Base-by-base conservation (phyloP, 2,329 filamentous ascomycete species). In the Rosellinia necatrix region DNA sequence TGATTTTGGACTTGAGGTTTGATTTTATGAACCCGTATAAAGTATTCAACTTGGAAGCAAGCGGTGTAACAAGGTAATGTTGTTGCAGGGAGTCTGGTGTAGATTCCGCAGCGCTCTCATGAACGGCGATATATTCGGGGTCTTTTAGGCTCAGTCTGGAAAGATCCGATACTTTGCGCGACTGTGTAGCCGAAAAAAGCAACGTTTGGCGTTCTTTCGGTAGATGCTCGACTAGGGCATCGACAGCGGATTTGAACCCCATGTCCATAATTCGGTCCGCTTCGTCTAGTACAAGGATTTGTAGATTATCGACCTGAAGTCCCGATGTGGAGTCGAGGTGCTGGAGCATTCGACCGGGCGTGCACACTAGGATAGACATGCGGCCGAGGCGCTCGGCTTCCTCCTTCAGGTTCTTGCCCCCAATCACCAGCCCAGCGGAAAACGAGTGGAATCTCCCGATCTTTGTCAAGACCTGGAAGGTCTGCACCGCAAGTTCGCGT, bases 301-400 rank as follows among this genome's bases (percentile, higher is more conserved):
- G 91, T 61, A 99, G 73, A 70, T 96, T 94, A 71, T 94, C 89
- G 61, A 93, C 89, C 62, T 93, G 91, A 69, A 99, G 89, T 15
- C 88, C 86, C 0, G 91, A 90, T 0, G 93, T 97, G 77, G 97
- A 92, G 68, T 96, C 93, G 68, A 99, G 79, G 73, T 99, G 94
- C 74, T 99, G 94, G 65, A 97, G 76, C 82, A 99, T 96, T 30
- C 94, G 85, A 1, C 94, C 94, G 0, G 94, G 94, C 1, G 94
- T 99, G 68, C 92, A 96, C 8, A 99, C 91, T 22, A 99, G 76
- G 43, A 99, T 97, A 71, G 97, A 99, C 93, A 99, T 97, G 62
- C 91, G 85, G 3, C 85, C 84, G 58, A 99, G 71, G 29, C 92
- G 83, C 65, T 96, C 90, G 21, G 90, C 86, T 75, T 99, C 85